Evolutionary conservation across 352 stramenopile species (phyloP).

Genomic region (Pythium apleroticum): DNA sequence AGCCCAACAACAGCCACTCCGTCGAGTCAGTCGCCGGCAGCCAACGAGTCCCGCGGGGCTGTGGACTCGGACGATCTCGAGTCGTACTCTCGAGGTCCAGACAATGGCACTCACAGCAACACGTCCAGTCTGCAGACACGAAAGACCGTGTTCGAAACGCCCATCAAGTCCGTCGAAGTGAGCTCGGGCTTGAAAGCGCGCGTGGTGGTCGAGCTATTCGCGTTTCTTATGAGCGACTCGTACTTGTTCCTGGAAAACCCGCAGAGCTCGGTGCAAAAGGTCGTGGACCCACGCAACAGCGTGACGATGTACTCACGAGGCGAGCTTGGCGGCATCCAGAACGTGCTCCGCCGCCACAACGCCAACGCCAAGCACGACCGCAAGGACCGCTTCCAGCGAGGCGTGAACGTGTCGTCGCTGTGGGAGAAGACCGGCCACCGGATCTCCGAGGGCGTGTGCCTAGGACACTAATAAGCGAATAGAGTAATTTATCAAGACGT

Average conservation of each 20-base stretch:
- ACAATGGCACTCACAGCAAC: neutral
- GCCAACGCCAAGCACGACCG: constrained; percentile 16
- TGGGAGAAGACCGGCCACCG: neutral
- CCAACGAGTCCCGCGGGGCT: constrained; percentile 8
- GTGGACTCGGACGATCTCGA: constrained; percentile 20
- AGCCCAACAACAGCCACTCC: neutral
- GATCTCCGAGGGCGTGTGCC: constrained; percentile 8
- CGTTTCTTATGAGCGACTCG: constrained; percentile 27
- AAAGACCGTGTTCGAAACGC: neutral
- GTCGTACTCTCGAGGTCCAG: constrained; percentile 17
- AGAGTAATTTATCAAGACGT: neutral
- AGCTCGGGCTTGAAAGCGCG: constrained; percentile 6
- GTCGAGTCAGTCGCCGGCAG: neutral
- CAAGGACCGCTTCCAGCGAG: constrained; percentile 25
- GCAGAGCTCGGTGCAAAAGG: neutral
- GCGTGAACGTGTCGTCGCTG: constrained; percentile 11
- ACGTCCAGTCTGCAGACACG: neutral
- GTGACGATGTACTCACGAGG: constrained; percentile 17
- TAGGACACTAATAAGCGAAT: neutral
- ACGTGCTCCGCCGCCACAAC: constrained; percentile 14
- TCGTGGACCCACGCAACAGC: constrained; percentile 20
- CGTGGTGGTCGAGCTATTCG: constrained; percentile 15
- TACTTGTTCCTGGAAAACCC: constrained; percentile 17
- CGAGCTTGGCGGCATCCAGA: constrained; percentile 3
- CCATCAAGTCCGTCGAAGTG: constrained; percentile 6